Base-by-base conservation (phyloP, 2,329 filamentous ascomycete species). In the Botrytis tulipae region DNA sequence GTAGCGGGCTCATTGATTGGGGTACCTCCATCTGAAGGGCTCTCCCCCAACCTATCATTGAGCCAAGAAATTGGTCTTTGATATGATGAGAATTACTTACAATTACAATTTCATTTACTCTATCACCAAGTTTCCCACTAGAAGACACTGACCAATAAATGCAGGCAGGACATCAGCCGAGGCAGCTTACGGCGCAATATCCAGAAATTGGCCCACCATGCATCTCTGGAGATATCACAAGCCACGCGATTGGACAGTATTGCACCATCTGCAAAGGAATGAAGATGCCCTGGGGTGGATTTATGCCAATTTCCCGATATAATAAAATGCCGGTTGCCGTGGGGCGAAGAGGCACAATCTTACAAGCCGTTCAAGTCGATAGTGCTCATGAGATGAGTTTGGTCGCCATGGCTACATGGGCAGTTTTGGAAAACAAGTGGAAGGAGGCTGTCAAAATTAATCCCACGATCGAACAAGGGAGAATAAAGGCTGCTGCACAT, bases 131-230 rank as follows among this genome's bases (percentile, higher is more conserved):
- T 16, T 42, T 4, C 18, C 54, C 20, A 16, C 16, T 10, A 8
- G 9, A 3, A 57, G 8, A 57, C 29, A 32, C 66, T 68, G 29
- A 68, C 35, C 3, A 5, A 29, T 12, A 5, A 42, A 54, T 35
- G 5, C 66, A 68, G 66, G 66, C 66, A 54, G 66, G 66, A 68
- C 20, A 68, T 25, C 66, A 68, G 54, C 66, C 66, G 5, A 22
- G 66, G 22, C 35, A 57, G 29, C 66, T 68, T 35, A 29, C 35
- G 1, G 32, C 40, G 14, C 48, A n/a, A 16, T 68, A 68, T 42
- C 66, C 66, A 4, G 16, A 57, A 1, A 10, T 37, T 16, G 66
- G 37, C 18, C 4, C 66, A 42, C 48, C 35, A 68, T 68, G 66
- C 25, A n/a, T 37, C 5, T 14, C 35, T 8, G 48, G n/a, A 9